Base-by-base conservation (phyloP, 2,329 filamentous ascomycete genomes). In the Ophiostoma himal-ulmi region DNA sequence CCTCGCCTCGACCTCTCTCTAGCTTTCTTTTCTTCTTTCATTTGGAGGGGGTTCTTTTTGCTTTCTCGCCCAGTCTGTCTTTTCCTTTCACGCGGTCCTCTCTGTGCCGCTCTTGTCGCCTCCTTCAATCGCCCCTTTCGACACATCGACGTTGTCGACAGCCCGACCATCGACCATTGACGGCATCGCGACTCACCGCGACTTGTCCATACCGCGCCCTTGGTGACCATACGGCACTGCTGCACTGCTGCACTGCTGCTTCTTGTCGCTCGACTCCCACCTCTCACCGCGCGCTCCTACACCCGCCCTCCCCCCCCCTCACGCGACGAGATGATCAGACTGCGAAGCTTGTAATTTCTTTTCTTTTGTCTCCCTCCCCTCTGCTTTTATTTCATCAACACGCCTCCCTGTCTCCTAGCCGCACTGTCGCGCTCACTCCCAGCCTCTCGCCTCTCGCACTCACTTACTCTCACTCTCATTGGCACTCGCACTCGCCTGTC, bases 261-360 rank as follows among this genome's bases (percentile, higher is more conserved):
- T 34, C 6, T 34, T 1, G 26, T 62, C 57, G 57, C 57, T 26
- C 8, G 11, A 34, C 57, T 62, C 57, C 8, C 13, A 7, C 26
- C 26, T 30, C 26, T 34, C 22, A 62, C 57, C 57, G 11, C 52
- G n/a, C 52, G n/a, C 52, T 4, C 26, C 52, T 20, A 11, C n/a
- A 22, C 13, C 22, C 14, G 13, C 22, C 52, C n/a, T 30, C 1
- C 13, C 17, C n/a, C 52, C 54, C 26, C 57, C 57, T 62, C 26
- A 62, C 80, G 81, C 82, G 82, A 82, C 78, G 79, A 81, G 78
- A 81, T 79, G 81, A 81, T 82, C 83, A 83, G 81, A 82, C 81
- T 80, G 48, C 60, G 64, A 44, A 20, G 6, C 52, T 52, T 57
- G n/a, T 54, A 52, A 67, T 68, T 48, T 44, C 70, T 37, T 54